Evolutionary conservation across 352 stramenopile genomes (phyloP).

Genomic region (Halophytophthora batemanensis): DNA sequence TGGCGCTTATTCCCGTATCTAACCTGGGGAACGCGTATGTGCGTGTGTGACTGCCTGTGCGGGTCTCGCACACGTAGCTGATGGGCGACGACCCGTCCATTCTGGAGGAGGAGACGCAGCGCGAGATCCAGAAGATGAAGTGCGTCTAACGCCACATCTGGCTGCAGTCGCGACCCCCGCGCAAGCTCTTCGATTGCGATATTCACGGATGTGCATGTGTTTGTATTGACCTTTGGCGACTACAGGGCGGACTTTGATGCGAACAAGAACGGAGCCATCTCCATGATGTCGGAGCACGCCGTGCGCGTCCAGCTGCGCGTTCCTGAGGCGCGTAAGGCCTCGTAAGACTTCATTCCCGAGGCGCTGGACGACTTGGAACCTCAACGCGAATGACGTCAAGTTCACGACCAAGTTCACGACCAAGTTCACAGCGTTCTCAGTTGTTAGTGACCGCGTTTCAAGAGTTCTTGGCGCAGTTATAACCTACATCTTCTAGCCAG

Average conservation of each 20-base stretch:
- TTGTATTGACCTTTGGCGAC: conserved; percentile 8
- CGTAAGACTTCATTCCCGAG: not conserved
- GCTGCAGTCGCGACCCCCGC: too few relatives aligned
- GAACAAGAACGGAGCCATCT: conserved; percentile 70
- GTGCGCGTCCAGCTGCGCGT: conserved; percentile 65
- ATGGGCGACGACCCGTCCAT: conserved; percentile 79
- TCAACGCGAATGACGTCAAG: too few relatives aligned
- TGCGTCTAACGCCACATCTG: too few relatives aligned
- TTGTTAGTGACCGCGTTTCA: too few relatives aligned
- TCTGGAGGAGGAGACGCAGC: conserved; percentile 71
- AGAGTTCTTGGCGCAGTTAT: too few relatives aligned
- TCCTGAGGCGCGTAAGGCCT: conserved; percentile 65
- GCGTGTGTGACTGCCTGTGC: not conserved
- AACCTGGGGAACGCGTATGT: too few relatives aligned
- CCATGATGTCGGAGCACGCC: conserved; percentile 74
- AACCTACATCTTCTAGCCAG: too few relatives aligned
- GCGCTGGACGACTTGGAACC: too few relatives aligned
- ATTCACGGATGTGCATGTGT: not conserved
- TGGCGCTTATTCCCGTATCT: too few relatives aligned
- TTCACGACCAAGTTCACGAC: too few relatives aligned
- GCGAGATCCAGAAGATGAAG: conserved; percentile 82
- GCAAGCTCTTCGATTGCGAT: too few relatives aligned
- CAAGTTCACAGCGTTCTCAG: too few relatives aligned
- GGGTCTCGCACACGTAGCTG: conserved; percentile 26
- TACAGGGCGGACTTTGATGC: conserved; percentile 52